Conservation (phyloP, 1,139 yeast genomes). For the Geotrichum bryndzae region DNA sequence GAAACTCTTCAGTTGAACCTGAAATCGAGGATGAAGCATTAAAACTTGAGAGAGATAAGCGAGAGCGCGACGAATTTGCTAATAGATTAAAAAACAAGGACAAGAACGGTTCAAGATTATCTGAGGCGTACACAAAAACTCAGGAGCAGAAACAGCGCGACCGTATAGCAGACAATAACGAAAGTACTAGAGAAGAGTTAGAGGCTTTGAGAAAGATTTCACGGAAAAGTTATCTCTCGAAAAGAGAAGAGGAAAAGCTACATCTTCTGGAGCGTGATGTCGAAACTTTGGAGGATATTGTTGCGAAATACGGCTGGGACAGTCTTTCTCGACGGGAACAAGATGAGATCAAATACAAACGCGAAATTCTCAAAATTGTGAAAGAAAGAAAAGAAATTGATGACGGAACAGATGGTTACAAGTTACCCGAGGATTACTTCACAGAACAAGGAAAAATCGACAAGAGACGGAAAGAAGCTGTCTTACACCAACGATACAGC, state of each 20-base stretch:
- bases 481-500: slow-evolving; percentile 34
- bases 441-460: slow-evolving; percentile 50
- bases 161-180: slow-evolving; percentile 24
- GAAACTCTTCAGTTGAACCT: slow-evolving; percentile 4
- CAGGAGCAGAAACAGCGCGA: slow-evolving; percentile 19
- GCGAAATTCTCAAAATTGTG: slow-evolving; percentile 42
- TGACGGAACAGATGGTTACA: slow-evolving; percentile 38
- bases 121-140: slow-evolving; percentile 9
- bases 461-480: slow-evolving; percentile 45
- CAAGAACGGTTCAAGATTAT: slow-evolving; percentile 13
- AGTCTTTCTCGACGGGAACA: slow-evolving; percentile 46
- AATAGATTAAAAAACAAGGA: slow-evolving; percentile 29
- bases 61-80: slow-evolving; percentile 33
- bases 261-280: slow-evolving; percentile 46
- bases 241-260: slow-evolving; percentile 45
- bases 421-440: slow-evolving; percentile 53
- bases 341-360: slow-evolving; percentile 47
- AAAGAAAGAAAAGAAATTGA: slow-evolving; percentile 40
- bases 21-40: slow-evolving; percentile 17
- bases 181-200: slow-evolving; percentile 26
- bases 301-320: slow-evolving; percentile 45
- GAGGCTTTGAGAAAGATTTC: slow-evolving; percentile 41
- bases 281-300: slow-evolving; percentile 43
- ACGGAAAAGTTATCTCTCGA: slow-evolving; percentile 44
- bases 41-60: slow-evolving; percentile 24